Conservation (phyloP, 164 flowering plant species). For the Magnolia officinalis region DNA sequence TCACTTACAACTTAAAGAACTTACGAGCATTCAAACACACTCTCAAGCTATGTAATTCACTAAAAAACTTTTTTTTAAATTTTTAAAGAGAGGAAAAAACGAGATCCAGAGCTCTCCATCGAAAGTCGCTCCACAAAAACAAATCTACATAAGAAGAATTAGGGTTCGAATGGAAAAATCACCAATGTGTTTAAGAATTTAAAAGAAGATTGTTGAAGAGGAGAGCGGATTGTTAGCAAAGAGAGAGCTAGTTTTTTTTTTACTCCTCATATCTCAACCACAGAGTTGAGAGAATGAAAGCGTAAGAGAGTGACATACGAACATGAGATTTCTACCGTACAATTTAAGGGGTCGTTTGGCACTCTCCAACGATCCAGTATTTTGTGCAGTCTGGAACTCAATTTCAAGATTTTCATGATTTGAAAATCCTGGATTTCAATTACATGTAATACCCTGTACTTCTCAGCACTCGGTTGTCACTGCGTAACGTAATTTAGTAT, state of each 20-base stretch:
- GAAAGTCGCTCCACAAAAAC: neutral
- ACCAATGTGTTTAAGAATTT: neutral
- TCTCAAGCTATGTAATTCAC: too few species aligned
- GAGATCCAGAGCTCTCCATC: neutral
- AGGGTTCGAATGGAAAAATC: neutral
- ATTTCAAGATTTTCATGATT: too few species aligned
- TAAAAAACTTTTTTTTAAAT: too few species aligned
- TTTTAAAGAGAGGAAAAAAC: neutral
- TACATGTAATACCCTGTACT: too few species aligned
- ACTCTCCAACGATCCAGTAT: too few species aligned
- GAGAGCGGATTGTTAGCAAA: neutral
- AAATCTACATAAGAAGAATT: neutral
- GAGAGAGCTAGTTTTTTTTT: neutral
- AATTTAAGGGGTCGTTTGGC: too few species aligned
- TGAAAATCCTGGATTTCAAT: too few species aligned
- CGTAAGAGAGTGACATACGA: neutral
- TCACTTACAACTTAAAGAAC: too few species aligned
- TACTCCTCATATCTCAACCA: conserved; percentile 12
- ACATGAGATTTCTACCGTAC: neutral
- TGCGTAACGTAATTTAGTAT: too few species aligned
- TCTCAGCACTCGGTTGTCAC: too few species aligned
- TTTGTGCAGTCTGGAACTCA: too few species aligned
- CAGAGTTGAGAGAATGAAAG: neutral
- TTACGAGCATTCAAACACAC: too few species aligned
- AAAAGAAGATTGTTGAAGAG: neutral